phyloP scores from a whole-genome alignment of 2,329 filamentous ascomycete genomes.

The Aschersonia sp. region DNA sequence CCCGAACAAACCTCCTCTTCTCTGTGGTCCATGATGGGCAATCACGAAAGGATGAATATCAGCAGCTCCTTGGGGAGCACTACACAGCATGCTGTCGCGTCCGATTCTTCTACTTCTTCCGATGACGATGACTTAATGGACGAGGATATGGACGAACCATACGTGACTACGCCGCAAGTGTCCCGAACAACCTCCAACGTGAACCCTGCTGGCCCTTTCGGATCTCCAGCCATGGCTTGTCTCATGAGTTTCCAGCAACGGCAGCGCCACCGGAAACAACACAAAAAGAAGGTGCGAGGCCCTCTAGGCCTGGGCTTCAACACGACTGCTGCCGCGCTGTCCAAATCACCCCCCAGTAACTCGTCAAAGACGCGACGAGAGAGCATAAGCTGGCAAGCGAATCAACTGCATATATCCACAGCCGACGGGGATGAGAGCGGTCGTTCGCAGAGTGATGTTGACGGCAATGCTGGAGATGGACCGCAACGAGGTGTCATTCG shows the following conservation, averaged over 20 bases:
- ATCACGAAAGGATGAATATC: conserved; percentile 54
- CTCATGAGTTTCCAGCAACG: conserved; percentile 74
- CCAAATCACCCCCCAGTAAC: conserved; percentile 58
- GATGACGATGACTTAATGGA: conserved; percentile 59
- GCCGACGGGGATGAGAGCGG: conserved; percentile 50
- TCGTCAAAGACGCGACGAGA: conserved; percentile 52
- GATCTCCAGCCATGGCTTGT: conserved; percentile 58
- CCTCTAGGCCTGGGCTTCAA: conserved; percentile 36
- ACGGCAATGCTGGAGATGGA: conserved; percentile 34
- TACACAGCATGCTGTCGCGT: conserved; percentile 44
- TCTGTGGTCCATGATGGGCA: conserved; percentile 56
- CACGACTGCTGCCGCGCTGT: conserved; percentile 29
- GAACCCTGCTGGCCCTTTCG: conserved; percentile 37
- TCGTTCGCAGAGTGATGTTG: conserved; percentile 52
- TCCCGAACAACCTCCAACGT: conserved; percentile 40
- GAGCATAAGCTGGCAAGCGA: conserved; percentile 80
- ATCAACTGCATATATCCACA: conserved; percentile 69
- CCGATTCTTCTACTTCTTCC: conserved; percentile 63
- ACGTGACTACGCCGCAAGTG: conserved; percentile 70
- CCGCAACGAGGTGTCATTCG: conserved; percentile 61
- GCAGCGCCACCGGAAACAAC: conserved; percentile 55
- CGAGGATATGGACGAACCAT: conserved; percentile 64
- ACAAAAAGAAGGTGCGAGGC: conserved; percentile 39
- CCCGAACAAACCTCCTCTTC: conserved; percentile 54
- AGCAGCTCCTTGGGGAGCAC: conserved; percentile 70